Conservation (phyloP, 805 yeast species). For the Crinitomyces ghanaensis region DNA sequence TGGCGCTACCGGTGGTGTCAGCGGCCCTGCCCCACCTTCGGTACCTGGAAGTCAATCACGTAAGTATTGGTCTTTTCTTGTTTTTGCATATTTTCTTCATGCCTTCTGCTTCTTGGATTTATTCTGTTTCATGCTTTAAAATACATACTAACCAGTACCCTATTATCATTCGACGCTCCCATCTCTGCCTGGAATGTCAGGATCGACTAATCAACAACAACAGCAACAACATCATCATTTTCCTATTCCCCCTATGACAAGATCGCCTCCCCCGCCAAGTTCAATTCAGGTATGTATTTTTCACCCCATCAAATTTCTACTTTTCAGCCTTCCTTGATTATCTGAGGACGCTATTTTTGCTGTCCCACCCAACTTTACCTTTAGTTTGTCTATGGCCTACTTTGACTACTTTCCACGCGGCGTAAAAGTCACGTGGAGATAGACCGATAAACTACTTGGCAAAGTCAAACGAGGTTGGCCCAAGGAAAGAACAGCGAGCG, state of each 20-base stretch:
- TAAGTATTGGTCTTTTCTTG: not conserved
- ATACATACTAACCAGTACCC: no score
- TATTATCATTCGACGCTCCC: constrained; percentile 21
- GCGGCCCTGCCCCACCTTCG: constrained; percentile 13
- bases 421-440: no score
- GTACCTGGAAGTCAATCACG: constrained; percentile 1
- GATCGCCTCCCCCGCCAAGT: constrained; percentile 4
- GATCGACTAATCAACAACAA: constrained; percentile 6
- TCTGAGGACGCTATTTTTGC: no score
- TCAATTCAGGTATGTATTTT: no score
- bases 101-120: not conserved
- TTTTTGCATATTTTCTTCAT: not conserved
- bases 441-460: no score
- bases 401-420: no score
- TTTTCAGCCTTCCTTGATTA: no score
- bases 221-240: constrained; percentile 13
- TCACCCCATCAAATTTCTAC: no score
- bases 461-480: no score
- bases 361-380: no score
- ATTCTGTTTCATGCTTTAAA: not conserved
- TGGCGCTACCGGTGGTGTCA: constrained; percentile 7
- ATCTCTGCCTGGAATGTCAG: constrained; percentile 20
- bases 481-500: no score
- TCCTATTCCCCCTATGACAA: constrained; percentile 18
- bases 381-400: no score